Evolutionary conservation across 1,284 basidiomycete species (phyloP).

Genomic region (Tylopilus sp.): DNA sequence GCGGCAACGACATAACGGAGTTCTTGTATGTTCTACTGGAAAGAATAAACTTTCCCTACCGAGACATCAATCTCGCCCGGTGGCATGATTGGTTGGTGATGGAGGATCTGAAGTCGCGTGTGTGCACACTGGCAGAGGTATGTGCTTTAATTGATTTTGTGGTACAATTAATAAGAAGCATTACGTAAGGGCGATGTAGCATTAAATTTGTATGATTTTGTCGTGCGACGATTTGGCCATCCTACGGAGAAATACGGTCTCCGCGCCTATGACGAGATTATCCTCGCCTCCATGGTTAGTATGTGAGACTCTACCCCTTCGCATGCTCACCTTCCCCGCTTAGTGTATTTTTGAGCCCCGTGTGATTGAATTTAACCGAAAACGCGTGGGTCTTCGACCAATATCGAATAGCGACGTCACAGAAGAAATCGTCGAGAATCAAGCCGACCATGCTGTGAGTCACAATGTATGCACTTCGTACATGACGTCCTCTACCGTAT

Average conservation of each 20-base stretch:
- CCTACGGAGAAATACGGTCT: conserved; percentile 85
- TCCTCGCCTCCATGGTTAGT: conserved; percentile 86
- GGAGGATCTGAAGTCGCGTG: conserved; percentile 79
- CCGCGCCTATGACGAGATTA: conserved; percentile 92
- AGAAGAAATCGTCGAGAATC: conserved; percentile 68
- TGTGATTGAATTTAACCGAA: conserved; percentile 83
- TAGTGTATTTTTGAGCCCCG: conserved; percentile 91
- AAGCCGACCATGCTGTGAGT: conserved; percentile 59
- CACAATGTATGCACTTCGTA: conserved; percentile 3
- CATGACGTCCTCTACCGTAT: conserved; percentile 5
- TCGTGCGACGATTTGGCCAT: conserved; percentile 71
- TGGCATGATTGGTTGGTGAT: conserved; percentile 85
- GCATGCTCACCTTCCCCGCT: conserved; percentile 4
- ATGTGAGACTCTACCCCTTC: neutral
- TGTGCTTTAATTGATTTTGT: conserved; percentile 17
- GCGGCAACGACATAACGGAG: conserved; percentile 90
- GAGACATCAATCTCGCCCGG: conserved; percentile 69
- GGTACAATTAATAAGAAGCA: conserved; percentile 1
- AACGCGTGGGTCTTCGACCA: conserved; percentile 50
- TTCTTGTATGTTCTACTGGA: conserved; percentile 80
- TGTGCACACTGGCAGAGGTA: conserved; percentile 85
- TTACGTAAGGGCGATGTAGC: conserved; percentile 76
- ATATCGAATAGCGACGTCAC: conserved; percentile 53
- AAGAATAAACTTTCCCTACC: conserved; percentile 85
- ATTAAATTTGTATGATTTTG: conserved; percentile 84